Evolutionary conservation across 2,329 filamentous ascomycete genomes (phyloP).

Genomic region (Emmonsia crescens): DNA sequence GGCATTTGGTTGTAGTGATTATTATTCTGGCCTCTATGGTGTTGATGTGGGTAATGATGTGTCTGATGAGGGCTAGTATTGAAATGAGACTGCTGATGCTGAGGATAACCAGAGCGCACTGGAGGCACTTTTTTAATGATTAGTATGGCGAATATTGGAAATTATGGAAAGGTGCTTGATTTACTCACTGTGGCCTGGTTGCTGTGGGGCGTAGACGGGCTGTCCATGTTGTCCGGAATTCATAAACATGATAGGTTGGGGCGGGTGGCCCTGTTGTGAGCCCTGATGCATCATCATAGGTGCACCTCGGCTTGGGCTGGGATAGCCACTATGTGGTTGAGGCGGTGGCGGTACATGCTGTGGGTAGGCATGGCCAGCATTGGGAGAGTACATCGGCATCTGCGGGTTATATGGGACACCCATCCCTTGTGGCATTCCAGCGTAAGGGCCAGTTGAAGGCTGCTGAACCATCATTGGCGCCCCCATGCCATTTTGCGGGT

Average conservation of each 20-base stretch:
- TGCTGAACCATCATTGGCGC: slow-evolving; percentile 76
- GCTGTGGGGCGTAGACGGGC: slow-evolving; percentile 59
- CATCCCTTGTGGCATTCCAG: slow-evolving; percentile 61
- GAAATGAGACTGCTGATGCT: slow-evolving; percentile 50
- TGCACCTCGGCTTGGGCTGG: slow-evolving; percentile 76
- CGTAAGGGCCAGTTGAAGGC: slow-evolving; percentile 56
- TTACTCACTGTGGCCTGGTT: slow-evolving; percentile 62
- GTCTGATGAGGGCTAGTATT: slow-evolving; percentile 54
- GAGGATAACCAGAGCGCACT: slow-evolving; percentile 49
- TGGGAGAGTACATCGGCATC: slow-evolving; percentile 74
- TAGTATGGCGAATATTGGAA: slow-evolving; percentile 11
- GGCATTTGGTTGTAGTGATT: slow-evolving; percentile 45
- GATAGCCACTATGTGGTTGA: slow-evolving; percentile 60
- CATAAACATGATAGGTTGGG: slow-evolving; percentile 60
- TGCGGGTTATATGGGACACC: slow-evolving; percentile 55
- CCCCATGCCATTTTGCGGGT: slow-evolving; percentile 60
- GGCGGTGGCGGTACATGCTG: slow-evolving; percentile 39
- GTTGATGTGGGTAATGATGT: slow-evolving; percentile 51
- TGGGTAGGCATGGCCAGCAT: slow-evolving; percentile 57
- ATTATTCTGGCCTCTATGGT: slow-evolving; percentile 46
- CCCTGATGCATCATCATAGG: slow-evolving; percentile 93
- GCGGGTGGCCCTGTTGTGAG: slow-evolving; percentile 76
- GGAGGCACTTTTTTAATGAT: slow-evolving; percentile 42
- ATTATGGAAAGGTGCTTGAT: slow-evolving; percentile 20
- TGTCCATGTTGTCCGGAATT: slow-evolving; percentile 65